phyloP scores from a whole-genome alignment of 2,329 filamentous ascomycete species.

The Delphinella strobiligena region DNA sequence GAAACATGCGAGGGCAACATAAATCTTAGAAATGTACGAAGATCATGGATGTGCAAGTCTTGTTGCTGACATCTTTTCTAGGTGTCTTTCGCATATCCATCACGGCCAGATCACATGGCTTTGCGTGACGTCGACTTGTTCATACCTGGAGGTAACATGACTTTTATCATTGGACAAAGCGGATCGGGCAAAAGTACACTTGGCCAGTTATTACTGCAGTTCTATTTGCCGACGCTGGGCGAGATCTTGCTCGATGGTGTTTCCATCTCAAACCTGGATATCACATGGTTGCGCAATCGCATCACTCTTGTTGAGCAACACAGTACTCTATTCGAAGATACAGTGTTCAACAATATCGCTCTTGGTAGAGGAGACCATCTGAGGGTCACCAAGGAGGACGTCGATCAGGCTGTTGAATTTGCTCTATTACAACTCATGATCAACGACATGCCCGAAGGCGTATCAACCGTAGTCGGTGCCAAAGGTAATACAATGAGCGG shows the following conservation, averaged over 20 bases:
- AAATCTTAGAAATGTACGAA: constrained; percentile 52
- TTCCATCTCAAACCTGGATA: constrained; percentile 49
- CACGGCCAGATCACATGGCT: constrained; percentile 46
- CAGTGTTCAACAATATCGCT: constrained; percentile 64
- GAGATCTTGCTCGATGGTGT: constrained; percentile 57
- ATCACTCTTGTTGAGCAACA: constrained; percentile 74
- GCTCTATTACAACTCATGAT: constrained; percentile 60
- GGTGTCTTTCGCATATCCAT: constrained; percentile 74
- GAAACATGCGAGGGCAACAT: constrained; percentile 52
- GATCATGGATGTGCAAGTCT: not conserved
- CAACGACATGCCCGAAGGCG: constrained; percentile 51
- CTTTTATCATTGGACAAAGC: constrained; percentile 73
- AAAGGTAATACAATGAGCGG: constrained; percentile 66
- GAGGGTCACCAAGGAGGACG: constrained; percentile 38
- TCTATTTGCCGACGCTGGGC: constrained; percentile 58
- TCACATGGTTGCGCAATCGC: constrained; percentile 63
- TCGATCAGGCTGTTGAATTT: constrained; percentile 51
- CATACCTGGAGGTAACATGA: constrained; percentile 60
- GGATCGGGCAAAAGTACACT: constrained; percentile 90
- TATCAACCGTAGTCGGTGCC: constrained; percentile 59
- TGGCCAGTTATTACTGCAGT: constrained; percentile 63
- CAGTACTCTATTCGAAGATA: constrained; percentile 70
- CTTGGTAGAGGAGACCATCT: constrained; percentile 49
- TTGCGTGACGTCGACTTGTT: constrained; percentile 43
- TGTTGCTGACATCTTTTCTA: constrained; percentile 24